These are phyloP conservation scores for Helotiales sp. DNA, from an alignment of 2,329 filamentous ascomycete species.

Conservation along the genomic window DNA sequence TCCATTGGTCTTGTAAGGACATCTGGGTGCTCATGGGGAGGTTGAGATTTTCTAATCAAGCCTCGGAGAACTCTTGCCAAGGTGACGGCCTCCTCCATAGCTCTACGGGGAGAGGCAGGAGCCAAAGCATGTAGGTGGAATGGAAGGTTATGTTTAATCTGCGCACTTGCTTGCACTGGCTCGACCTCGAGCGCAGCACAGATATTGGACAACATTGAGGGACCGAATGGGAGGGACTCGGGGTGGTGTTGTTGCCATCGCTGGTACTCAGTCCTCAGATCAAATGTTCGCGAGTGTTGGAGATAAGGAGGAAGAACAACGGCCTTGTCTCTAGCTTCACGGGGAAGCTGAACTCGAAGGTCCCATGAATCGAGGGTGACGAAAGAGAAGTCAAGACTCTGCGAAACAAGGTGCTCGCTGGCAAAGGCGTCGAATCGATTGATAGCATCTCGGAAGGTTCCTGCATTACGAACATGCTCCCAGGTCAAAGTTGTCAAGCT, in stretches of 20 bases:
- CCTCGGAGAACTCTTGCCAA: constrained; percentile 90
- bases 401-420: constrained; percentile 85
- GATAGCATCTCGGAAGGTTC: constrained; percentile 95
- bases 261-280: constrained; percentile 96
- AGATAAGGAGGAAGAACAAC: constrained; percentile 96
- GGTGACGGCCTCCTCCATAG: constrained; percentile 97
- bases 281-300: constrained; percentile 96
- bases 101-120: constrained; percentile 90
- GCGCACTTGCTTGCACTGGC: constrained; percentile 94
- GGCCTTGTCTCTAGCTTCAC: constrained; percentile 96
- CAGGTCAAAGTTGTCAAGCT: constrained; percentile 97
- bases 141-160: constrained; percentile 97
- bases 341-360: constrained; percentile 93
- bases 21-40: constrained; percentile 89
- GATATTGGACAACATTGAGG: constrained; percentile 94
- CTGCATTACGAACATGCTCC: constrained; percentile 98
- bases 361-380: constrained; percentile 99
- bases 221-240: constrained; percentile 94
- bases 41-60: constrained; percentile 94
- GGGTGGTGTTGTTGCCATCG: constrained; percentile 98
- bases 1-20: constrained; percentile 96
- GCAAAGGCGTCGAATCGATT: constrained; percentile 94
- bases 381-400: constrained; percentile 96
- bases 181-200: constrained; percentile 98
- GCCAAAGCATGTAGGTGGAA: constrained; percentile 97